These are phyloP conservation scores for Rhinocladiella similis DNA, from an alignment of 2,329 filamentous ascomycete genomes.

Conservation along the genomic window DNA sequence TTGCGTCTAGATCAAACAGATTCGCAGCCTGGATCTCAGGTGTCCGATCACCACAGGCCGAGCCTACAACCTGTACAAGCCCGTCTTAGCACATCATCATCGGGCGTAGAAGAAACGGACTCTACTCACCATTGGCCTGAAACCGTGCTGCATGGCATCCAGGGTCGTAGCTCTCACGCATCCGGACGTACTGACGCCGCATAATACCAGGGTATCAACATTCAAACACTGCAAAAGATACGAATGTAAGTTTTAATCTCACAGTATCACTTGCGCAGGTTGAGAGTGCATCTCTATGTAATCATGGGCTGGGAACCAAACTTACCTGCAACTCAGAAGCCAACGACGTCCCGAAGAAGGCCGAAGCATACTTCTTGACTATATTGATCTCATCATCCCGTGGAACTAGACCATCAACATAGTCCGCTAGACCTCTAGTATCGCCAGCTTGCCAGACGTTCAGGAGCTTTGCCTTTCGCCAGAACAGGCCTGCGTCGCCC, in stretches of 20 bases:
- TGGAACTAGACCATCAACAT: conserved; percentile 43
- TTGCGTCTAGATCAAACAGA: conserved; percentile 48
- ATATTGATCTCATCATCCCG: conserved; percentile 38
- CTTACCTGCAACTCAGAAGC: conserved; percentile 40
- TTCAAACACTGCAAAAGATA: conserved; percentile 1
- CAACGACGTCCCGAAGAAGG: conserved; percentile 49
- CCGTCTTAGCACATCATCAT: neutral
- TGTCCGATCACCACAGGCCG: conserved; percentile 48
- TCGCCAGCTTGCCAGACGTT: conserved; percentile 45
- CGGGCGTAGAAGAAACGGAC: neutral
- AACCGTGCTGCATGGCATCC: conserved; percentile 48
- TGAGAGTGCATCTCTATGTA: conserved; percentile 4
- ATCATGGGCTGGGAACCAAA: neutral
- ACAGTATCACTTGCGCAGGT: conserved; percentile 11
- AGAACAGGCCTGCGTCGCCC: conserved; percentile 48
- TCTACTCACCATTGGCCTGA: conserved; percentile 40
- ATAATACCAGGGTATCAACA: conserved; percentile 38
- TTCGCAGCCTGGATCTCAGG: conserved; percentile 47
- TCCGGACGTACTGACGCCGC: conserved; percentile 50
- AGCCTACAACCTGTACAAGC: conserved; percentile 37
- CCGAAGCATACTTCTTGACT: conserved; percentile 46
- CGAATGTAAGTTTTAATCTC: conserved; percentile 37
- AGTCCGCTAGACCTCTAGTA: conserved; percentile 40
- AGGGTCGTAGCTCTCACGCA: conserved; percentile 48
- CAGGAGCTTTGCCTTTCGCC: conserved; percentile 44